phyloP scores from a whole-genome alignment of 1,139 yeast genomes.

The Suhomyces kunorum region DNA sequence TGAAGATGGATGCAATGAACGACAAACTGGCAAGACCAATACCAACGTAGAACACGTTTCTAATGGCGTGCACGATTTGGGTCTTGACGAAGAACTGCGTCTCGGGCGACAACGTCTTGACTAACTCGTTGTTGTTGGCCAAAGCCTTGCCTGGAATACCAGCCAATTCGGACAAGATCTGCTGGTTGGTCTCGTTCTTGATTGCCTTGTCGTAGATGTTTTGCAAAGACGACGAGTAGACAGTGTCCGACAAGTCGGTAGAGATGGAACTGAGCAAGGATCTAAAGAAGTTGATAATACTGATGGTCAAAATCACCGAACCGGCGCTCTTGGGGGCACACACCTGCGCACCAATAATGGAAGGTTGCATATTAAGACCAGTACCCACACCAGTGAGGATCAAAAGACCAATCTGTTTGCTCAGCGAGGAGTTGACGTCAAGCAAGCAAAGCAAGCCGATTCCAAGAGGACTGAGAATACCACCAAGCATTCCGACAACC shows the following conservation, averaged over 20 bases:
- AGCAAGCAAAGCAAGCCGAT: constrained; percentile 35
- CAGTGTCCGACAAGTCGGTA: constrained; percentile 36
- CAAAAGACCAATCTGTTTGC: constrained; percentile 37
- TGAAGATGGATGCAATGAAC: constrained; percentile 6
- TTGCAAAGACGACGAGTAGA: constrained; percentile 33
- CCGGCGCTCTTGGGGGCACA: constrained; percentile 42
- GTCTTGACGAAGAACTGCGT: constrained; percentile 29
- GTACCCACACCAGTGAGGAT: constrained; percentile 34
- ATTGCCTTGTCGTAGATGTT: constrained; percentile 19
- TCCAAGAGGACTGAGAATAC: constrained; percentile 34
- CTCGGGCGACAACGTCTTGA: constrained; percentile 26
- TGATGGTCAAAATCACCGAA: constrained; percentile 38
- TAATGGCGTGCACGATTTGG: constrained; percentile 33
- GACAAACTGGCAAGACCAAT: constrained; percentile 8
- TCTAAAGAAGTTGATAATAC: constrained; percentile 34
- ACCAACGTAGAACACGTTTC: constrained; percentile 35
- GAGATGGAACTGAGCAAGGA: constrained; percentile 36
- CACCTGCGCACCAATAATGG: constrained; percentile 33
- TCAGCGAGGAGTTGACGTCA: constrained; percentile 29
- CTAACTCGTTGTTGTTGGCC: constrained; percentile 10
- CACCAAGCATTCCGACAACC: constrained; percentile 30
- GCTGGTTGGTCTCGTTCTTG: constrained; percentile 16
- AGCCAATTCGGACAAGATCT: constrained; percentile 6
- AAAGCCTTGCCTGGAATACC: constrained; percentile 1
- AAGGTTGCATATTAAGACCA: constrained; percentile 35